Evolutionary conservation across 2,329 filamentous ascomycete species (phyloP).

Genomic region (Ophiocordyceps australis): DNA sequence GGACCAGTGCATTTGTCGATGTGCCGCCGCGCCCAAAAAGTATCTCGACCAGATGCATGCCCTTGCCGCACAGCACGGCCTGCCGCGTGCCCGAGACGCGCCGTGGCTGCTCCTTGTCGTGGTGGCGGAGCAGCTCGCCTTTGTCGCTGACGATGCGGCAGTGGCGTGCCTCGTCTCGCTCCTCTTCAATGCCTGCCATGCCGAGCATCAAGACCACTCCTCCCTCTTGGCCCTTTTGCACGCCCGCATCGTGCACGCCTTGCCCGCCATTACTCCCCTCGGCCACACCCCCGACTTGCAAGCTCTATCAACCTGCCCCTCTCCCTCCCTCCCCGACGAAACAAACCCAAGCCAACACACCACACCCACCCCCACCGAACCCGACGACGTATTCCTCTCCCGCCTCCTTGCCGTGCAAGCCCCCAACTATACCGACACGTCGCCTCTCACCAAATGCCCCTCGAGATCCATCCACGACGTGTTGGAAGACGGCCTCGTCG

Average conservation of each 20-base stretch:
- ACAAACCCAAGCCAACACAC: no score
- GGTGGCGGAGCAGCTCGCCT: constrained; percentile 63
- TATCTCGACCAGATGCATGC: constrained; percentile 57
- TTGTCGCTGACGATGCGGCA: constrained; percentile 30
- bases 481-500: constrained; percentile 58
- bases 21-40: constrained; percentile 60
- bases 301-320: no score
- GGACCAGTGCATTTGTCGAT: constrained; percentile 66
- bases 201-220: no score
- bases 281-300: no score
- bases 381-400: no score
- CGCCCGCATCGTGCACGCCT: no score
- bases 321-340: no score
- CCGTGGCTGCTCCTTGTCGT: constrained; percentile 48
- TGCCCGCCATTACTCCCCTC: no score
- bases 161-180: constrained; percentile 34
- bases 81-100: constrained; percentile 6
- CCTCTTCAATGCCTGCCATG: constrained; percentile 34
- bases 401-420: no score
- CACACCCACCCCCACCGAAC: no score
- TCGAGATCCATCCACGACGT: constrained; percentile 63
- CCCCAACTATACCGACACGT: constrained; percentile 31
- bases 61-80: constrained; percentile 10
- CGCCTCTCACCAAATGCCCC: constrained; percentile 44
- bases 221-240: no score